A percentile compares a stretch with the other conserved stretches of the same genome.
Conservation (phyloP, 371 early-diverging fungal species). For the Syncephalis fuscata region DNA sequence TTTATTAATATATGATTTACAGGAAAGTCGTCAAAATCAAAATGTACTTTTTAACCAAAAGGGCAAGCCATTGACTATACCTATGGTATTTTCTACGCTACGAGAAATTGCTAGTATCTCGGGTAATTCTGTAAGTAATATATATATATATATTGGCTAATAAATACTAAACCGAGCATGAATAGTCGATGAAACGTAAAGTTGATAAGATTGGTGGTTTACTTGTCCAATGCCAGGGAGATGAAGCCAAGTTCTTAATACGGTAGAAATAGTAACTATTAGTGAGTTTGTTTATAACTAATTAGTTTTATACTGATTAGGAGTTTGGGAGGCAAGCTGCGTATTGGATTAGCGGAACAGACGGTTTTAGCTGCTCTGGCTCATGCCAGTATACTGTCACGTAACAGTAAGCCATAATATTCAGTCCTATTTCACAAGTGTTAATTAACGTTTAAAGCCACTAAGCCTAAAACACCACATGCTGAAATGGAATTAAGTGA, state of each 20-base stretch:
- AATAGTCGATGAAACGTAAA: conserved; percentile 60
- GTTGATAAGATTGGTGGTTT: conserved; percentile 69
- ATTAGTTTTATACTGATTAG: conserved; percentile 15
- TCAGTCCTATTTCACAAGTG: conserved; percentile 4
- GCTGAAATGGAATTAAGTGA: conserved; percentile 25
- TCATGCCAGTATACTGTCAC: conserved; percentile 41
- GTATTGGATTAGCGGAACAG: conserved; percentile 95
- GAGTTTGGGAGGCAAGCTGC: conserved; percentile 89
- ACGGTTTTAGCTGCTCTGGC: conserved; percentile 82
- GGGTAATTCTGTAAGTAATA: conserved; percentile 47
- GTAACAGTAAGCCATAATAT: conserved; percentile 9
- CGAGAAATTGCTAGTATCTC: conserved; percentile 71
- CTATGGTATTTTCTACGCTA: conserved; percentile 71
- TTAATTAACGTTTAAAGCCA: not conserved
- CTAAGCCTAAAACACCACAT: conserved; percentile 18
- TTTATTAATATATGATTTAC: not conserved
- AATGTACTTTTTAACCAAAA: conserved; percentile 53
- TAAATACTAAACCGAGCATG: not conserved
- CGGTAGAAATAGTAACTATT: conserved; percentile 19
- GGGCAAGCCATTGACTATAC: conserved; percentile 55
- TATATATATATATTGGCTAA: conserved; percentile 20
- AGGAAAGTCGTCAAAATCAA: conserved; percentile 63
- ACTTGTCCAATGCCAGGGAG: conserved; percentile 64
- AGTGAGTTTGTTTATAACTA: not conserved
- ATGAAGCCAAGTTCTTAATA: conserved; percentile 88